Conservation (phyloP, 345 rosid species). For the Hibiscus tridactylites region DNA sequence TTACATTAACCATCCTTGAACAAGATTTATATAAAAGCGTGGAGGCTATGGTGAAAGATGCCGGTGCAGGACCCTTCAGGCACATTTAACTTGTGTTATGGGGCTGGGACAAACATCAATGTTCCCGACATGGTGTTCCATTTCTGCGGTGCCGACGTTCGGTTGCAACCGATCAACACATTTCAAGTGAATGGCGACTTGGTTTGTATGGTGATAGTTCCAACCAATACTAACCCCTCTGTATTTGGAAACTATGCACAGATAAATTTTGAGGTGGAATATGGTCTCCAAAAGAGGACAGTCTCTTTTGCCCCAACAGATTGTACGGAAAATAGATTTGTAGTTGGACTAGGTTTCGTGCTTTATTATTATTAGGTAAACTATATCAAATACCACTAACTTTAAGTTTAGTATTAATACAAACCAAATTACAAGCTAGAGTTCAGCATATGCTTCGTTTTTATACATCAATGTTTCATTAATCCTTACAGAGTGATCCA, state of each 20-base stretch:
- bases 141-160: not conserved
- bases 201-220: not conserved
- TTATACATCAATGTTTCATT: too few species aligned
- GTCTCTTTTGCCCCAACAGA: constrained; percentile 4
- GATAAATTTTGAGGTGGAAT: constrained; percentile 3
- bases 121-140: constrained; percentile 1
- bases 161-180: not conserved
- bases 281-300: not conserved
- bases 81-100: not conserved
- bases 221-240: not conserved
- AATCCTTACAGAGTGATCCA: not conserved
- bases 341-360: too few species aligned
- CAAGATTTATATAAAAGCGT: not conserved
- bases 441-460: too few species aligned
- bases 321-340: not conserved
- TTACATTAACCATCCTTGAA: not conserved
- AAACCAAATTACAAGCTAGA: too few species aligned
- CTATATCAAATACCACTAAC: too few species aligned
- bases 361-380: too few species aligned
- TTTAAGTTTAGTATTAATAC: too few species aligned
- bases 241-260: not conserved
- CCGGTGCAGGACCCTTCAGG: not conserved
- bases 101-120: not conserved
- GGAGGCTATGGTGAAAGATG: not conserved
- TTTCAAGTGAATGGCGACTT: constrained; percentile 10